Evolutionary conservation across 331 rosid genomes (phyloP).

Genomic region (Telfairia occidentalis): DNA sequence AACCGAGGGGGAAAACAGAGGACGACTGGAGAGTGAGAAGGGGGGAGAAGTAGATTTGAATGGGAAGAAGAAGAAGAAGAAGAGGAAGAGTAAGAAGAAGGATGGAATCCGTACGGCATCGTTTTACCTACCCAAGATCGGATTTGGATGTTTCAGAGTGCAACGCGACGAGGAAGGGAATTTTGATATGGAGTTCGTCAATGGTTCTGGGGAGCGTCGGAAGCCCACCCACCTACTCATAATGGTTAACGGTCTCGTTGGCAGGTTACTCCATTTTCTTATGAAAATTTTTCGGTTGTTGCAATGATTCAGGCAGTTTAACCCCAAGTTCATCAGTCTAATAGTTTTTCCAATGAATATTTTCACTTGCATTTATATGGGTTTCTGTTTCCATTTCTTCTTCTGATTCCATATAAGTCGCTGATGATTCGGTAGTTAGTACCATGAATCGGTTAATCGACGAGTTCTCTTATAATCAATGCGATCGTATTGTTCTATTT

Average conservation of each 20-base stretch:
- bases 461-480: not conserved
- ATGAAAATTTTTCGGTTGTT: not conserved
- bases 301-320: not conserved
- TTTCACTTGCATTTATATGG: not conserved
- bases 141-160: conserved; percentile 31
- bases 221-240: conserved; percentile 55
- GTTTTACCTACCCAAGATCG: conserved; percentile 28
- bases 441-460: not conserved
- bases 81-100: conserved; percentile 11
- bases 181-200: conserved; percentile 49
- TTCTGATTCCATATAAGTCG: not conserved
- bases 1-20: conserved; percentile 14
- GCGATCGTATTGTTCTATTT: not conserved
- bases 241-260: conserved; percentile 78
- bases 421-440: not conserved
- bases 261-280: conserved; percentile 28
- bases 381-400: not conserved
- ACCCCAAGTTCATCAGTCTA: not conserved
- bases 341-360: not conserved
- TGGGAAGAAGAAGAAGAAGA: conserved; percentile 11
- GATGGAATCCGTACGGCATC: conserved; percentile 1
- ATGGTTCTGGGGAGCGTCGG: conserved; percentile 25
- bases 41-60: conserved; percentile 8
- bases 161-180: conserved; percentile 22
- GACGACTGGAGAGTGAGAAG: conserved; percentile 6